Percentiles rank a stretch among this genome's conserved stretches.
Conservation (phyloP, 208 protist genomes). For the Leishmania amazonensis region DNA sequence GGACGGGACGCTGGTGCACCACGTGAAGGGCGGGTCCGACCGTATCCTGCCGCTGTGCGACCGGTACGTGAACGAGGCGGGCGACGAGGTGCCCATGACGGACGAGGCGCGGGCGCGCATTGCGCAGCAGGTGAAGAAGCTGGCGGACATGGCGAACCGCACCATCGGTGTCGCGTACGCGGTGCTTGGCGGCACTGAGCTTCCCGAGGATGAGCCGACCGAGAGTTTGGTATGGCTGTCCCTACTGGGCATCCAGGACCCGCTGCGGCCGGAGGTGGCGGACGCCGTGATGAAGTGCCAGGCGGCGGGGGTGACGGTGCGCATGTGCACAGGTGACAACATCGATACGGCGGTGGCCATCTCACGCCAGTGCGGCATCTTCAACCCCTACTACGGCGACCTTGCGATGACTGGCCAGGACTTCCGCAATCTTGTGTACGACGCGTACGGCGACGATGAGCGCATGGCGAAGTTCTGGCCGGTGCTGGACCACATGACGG, state of each 20-base stretch:
- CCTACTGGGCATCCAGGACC: conserved; percentile 96
- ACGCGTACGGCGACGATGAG: conserved; percentile 73
- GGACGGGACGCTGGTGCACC: conserved; percentile 55
- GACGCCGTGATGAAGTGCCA: conserved; percentile 92
- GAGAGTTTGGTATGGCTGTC: conserved; percentile 90
- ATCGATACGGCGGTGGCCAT: conserved; percentile 94
- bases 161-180: conserved; percentile 87
- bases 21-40: conserved; percentile 94
- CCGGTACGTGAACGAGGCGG: conserved; percentile 57
- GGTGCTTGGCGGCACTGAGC: conserved; percentile 10
- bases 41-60: conserved; percentile 82
- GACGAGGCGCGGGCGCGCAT: conserved; percentile 49
- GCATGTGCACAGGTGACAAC: conserved; percentile 97
- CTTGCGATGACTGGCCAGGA: conserved; percentile 89
- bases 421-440: conserved; percentile 86
- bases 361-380: conserved; percentile 93
- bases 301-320: conserved; percentile 93
- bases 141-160: conserved; percentile 71
- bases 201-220: conserved; percentile 67
- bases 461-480: conserved; percentile 77
- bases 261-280: conserved; percentile 93
- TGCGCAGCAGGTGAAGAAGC: conserved; percentile 40
- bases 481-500: conserved; percentile 74
- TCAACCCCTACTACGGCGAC: conserved; percentile 53
- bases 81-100: conserved; percentile 44